Base-by-base conservation (phyloP, 352 stramenopile genomes). In the Phytophthora pisi region DNA sequence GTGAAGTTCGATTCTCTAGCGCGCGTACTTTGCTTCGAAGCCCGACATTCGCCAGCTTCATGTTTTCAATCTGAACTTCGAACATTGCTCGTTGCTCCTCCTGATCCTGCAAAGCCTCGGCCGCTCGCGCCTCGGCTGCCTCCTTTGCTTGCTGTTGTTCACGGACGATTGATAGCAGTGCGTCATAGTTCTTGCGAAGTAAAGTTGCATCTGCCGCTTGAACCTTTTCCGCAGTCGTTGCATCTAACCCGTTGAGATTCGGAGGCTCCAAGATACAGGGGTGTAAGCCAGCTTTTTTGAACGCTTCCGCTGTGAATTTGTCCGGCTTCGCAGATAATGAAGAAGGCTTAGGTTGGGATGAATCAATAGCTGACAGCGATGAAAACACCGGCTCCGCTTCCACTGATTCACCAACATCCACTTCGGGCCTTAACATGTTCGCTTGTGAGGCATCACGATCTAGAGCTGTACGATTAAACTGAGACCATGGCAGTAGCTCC, bases 141-240 rank as follows among this genome's bases (percentile, higher is more conserved):
- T 92, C 81, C 36, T 85, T 83, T 3, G 81, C 71, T 60, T 81
- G 70, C 58, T 91, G 83, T 63, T 93, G 83, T 57, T 93, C 85
- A 8, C 84, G 82, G 5, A 95, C 80, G 49, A 95, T 81, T 16
- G 68, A 78, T n/a, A 95, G 82, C 16, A 95, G 51, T 11, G 83
- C 77, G 38, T 95, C 83, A 45, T 95, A 95, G 68, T 95, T 93
- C 24, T 86, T 89, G 3, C 87, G 83, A 0, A 95, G 61, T 38
- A 95, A 62, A 10, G 74, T 72, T 2, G 85, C 82, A 66, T 93
- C 86, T 2, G 74, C 81, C 16, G 77, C 74, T 59, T 88, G 80
- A 24, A 95, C 72, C 52, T 77, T 82, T 43, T 65, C 45, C 1
- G 75, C 82, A 16, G 79, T 92, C 11, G 63, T 57, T 0, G 64